Evolutionary conservation across 2,329 filamentous ascomycete genomes (phyloP).

Genomic region (Ophiostoma quercus): DNA sequence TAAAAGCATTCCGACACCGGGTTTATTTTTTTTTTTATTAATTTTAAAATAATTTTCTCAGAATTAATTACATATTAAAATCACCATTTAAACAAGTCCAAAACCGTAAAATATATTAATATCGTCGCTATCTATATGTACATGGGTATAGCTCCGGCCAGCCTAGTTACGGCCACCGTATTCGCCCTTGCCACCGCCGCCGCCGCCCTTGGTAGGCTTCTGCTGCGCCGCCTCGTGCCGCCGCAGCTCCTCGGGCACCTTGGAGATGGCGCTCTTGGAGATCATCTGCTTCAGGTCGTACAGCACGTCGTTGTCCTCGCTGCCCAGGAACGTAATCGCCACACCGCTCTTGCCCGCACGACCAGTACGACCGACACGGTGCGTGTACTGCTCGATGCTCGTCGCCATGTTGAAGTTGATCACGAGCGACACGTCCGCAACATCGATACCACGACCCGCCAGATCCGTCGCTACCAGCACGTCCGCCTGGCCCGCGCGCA

Average conservation of each 20-base stretch:
- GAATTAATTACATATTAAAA: no score
- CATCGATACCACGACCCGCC: conserved; percentile 95
- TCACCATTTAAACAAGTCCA: no score
- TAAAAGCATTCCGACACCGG: no score
- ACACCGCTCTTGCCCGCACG: conserved; percentile 96
- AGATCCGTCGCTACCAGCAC: conserved; percentile 94
- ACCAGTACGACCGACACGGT: conserved; percentile 93
- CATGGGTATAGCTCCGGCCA: background rate
- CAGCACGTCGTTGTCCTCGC: conserved; percentile 82
- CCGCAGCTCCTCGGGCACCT: conserved; percentile 84
- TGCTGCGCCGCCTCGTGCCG: conserved; percentile 90
- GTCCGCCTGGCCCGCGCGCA: conserved; percentile 73
- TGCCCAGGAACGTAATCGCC: conserved; percentile 89
- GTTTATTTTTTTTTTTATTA: no score
- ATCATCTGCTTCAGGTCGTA: conserved; percentile 97
- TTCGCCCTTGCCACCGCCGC: background rate
- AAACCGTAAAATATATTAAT: no score
- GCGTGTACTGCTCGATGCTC: conserved; percentile 90
- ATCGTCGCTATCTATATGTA: background rate
- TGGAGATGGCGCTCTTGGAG: conserved; percentile 78
- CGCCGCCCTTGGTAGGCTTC: conserved; percentile 46
- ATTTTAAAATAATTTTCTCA: no score
- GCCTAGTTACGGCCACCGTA: conserved; percentile 13
- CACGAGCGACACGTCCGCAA: conserved; percentile 86
- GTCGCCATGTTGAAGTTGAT: conserved; percentile 99